Evolutionary conservation across 1,284 basidiomycete genomes (phyloP).

Genomic region (Cryptococcus hybrid): DNA sequence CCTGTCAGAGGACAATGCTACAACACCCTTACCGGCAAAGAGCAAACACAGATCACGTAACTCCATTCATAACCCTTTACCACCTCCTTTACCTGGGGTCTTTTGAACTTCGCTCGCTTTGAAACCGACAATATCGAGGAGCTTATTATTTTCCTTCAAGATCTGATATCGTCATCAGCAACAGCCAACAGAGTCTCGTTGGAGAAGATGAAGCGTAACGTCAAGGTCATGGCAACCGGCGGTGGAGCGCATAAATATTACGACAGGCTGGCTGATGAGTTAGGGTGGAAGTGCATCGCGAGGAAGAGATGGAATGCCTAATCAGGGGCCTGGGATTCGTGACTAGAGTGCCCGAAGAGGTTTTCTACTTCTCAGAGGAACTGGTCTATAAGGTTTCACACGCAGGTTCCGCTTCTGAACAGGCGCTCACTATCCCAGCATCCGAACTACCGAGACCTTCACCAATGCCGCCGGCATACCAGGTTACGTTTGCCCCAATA

Average conservation of each 20-base stretch:
- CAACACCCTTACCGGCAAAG: not conserved
- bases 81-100: constrained; percentile 89
- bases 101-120: constrained; percentile 97
- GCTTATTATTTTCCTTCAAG: constrained; percentile 83
- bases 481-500: constrained; percentile 77
- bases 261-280: constrained; percentile 69
- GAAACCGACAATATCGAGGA: constrained; percentile 86
- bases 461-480: constrained; percentile 85
- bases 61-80: constrained; percentile 54
- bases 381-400: constrained; percentile 84
- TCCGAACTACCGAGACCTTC: constrained; percentile 76
- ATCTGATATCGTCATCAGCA: constrained; percentile 84
- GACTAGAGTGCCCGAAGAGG: constrained; percentile 91
- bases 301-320: constrained; percentile 99
- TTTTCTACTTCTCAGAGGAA: constrained; percentile 98
- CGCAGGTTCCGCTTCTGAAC: constrained; percentile 36
- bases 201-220: constrained; percentile 84
- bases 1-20: constrained; percentile 15
- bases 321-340: constrained; percentile 98
- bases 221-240: constrained; percentile 98
- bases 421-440: constrained; percentile 22
- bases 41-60: not conserved
- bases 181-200: constrained; percentile 83
- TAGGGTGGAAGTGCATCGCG: constrained; percentile 84
- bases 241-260: constrained; percentile 96